Percentiles rank a stretch among this genome's conserved stretches.
phyloP scores from a whole-genome alignment of 2,329 filamentous ascomycete species.

The Helicocarpus griseus region DNA sequence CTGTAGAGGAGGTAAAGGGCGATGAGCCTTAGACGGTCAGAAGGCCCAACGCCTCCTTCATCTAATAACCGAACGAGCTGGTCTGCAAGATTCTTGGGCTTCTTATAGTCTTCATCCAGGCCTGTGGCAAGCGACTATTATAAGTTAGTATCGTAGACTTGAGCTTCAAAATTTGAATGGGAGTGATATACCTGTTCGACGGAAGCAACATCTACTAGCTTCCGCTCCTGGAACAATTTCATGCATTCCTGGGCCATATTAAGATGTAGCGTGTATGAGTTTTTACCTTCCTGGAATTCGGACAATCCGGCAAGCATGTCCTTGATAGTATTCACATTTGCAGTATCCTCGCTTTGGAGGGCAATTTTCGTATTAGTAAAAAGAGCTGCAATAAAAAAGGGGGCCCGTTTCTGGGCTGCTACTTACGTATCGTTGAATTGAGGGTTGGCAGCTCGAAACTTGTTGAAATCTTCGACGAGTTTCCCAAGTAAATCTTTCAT shows the following conservation, averaged over 20 bases:
- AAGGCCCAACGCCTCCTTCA: conserved; percentile 60
- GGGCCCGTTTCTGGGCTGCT: background rate
- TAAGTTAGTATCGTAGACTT: conserved; percentile 4
- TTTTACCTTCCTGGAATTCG: conserved; percentile 92
- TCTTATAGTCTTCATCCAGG: conserved; percentile 82
- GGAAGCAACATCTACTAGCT: conserved; percentile 75
- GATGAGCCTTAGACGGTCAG: conserved; percentile 75
- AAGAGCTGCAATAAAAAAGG: background rate
- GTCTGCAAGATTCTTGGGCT: conserved; percentile 80
- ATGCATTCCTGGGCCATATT: conserved; percentile 97
- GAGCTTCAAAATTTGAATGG: background rate
- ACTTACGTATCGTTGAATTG: conserved; percentile 68
- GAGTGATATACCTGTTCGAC: conserved; percentile 59
- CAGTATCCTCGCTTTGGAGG: conserved; percentile 53
- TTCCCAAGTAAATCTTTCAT: conserved; percentile 98
- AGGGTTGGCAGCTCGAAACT: conserved; percentile 81
- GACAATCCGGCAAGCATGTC: conserved; percentile 94
- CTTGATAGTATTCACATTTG: conserved; percentile 81
- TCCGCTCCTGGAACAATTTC: conserved; percentile 78
- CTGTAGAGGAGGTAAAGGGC: conserved; percentile 78
- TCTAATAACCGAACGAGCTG: conserved; percentile 81
- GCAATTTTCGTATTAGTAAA: conserved; percentile 4
- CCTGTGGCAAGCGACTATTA: conserved; percentile 72
- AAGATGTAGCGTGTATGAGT: conserved; percentile 85
- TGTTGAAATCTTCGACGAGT: conserved; percentile 83